phyloP scores from a whole-genome alignment of 2,329 filamentous ascomycete genomes.

The Phialocephala sp. region DNA sequence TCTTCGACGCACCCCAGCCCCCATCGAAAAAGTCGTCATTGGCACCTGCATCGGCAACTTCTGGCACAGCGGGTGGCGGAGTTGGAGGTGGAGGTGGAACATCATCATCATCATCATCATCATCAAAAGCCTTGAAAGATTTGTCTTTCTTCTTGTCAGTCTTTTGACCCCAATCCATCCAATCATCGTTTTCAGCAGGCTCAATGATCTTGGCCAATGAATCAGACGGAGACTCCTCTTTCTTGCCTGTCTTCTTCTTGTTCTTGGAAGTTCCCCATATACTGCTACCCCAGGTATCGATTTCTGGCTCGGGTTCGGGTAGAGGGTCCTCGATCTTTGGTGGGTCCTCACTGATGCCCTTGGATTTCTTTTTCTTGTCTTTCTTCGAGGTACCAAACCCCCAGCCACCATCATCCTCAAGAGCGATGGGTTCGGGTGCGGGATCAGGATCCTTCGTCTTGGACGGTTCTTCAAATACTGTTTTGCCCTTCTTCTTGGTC shows the following conservation, averaged over 20 bases:
- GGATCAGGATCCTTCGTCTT: conserved; percentile 17
- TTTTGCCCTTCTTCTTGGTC: conserved; percentile 27
- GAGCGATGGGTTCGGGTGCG: conserved; percentile 15
- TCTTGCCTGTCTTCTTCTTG: conserved; percentile 49
- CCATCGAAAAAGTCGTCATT: conserved; percentile 41
- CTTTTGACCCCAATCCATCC: conserved; percentile 40
- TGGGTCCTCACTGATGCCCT: conserved; percentile 35
- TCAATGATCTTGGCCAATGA: conserved; percentile 34
- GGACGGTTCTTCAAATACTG: conserved; percentile 46
- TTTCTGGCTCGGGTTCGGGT: conserved; percentile 43
- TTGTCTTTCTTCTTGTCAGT: conserved; percentile 38
- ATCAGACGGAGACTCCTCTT: conserved; percentile 32
- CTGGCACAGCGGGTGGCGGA: conserved; percentile 42
- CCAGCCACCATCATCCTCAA: conserved; percentile 20
- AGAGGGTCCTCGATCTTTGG: conserved; percentile 12
- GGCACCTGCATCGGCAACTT: conserved; percentile 41
- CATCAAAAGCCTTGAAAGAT: conserved; percentile 39
- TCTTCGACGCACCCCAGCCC: conserved; percentile 38
- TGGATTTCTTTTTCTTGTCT: conserved; percentile 52
- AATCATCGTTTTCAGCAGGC: conserved; percentile 37
- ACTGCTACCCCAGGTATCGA: conserved; percentile 35
- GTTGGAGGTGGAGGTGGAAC: conserved; percentile 42
- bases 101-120: conserved; percentile 42
- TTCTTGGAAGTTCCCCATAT: conserved; percentile 43
- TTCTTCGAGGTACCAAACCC: conserved; percentile 48